Conservation (phyloP, 441 rosid species). For the Pelargonium fulgidum region DNA sequence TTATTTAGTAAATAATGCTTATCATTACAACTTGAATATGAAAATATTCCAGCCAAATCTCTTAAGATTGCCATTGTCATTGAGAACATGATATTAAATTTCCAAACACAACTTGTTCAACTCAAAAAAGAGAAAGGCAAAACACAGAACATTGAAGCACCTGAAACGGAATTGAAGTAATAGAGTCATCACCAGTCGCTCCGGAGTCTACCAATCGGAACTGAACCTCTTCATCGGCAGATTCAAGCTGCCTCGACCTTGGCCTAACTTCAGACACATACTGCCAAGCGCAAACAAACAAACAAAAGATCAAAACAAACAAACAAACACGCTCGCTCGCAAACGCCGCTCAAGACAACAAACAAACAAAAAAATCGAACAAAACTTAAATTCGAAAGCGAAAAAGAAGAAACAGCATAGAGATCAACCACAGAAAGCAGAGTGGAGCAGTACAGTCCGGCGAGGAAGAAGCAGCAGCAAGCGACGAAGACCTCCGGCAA, state of each 20-base stretch:
- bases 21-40: background rate
- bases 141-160: conserved; percentile 21
- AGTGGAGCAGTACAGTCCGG: conserved; percentile 38
- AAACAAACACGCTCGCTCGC: too few species aligned
- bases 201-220: conserved; percentile 31
- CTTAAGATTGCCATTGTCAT: background rate
- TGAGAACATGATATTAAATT: background rate
- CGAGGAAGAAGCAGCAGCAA: conserved; percentile 43
- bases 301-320: background rate
- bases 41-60: background rate
- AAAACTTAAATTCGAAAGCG: background rate
- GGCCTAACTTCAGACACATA: conserved; percentile 16
- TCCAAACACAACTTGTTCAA: background rate
- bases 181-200: conserved; percentile 45
- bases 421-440: conserved; percentile 38
- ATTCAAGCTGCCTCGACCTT: conserved; percentile 26
- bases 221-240: conserved; percentile 24
- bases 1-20: background rate
- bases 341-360: background rate
- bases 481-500: conserved; percentile 33
- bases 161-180: conserved; percentile 53
- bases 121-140: background rate
- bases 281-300: conserved; percentile 13
- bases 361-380: background rate
- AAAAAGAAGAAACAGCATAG: background rate